Base-by-base conservation (phyloP, 371 early-diverging fungal species). In the Mycotypha africana region DNA sequence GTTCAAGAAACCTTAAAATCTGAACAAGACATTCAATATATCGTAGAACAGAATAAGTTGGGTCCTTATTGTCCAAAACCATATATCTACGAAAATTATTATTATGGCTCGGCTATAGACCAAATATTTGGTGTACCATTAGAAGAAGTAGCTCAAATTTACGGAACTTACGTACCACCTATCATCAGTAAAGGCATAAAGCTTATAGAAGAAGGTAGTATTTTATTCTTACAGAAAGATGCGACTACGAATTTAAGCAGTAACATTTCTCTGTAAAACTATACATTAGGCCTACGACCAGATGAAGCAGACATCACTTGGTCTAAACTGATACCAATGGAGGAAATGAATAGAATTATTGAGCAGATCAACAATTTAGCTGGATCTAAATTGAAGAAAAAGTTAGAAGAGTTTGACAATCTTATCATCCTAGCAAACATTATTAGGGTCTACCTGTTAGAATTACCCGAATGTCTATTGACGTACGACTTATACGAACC, bases 1-100 rank as follows among this genome's bases (percentile, higher is more conserved):
- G 80, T 79, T 58, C 83, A 84, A 58, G 86, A 89, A 58, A 78
- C 86, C 6, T 47, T 89, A n/a, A 80, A 81, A 53, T 83, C 89
- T 12, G 74, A 81, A 30, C 79, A 84, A 44, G 88, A 87, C 45
- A 80, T 89, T 24, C 81, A 80, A 42, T 86, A 75, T 56, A 77
- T 81, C 40, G 78, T 89, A 22, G 84, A 89, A 45, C 84, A 85
- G 42, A 83, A 81, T 46, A 78, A 81, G 26, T 83, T 83, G 4
- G 83, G 85, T 4, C 66, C 78, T n/a, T 89, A 79, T 46, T 66
- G 75, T 6, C 89, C 89, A 26, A 74, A 74, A 30, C 83, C 88
- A 1, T 75, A 83, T 10, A 51, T 89, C 0, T 89, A 82, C 56
- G 74, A 79, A 16, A 83, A 82, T 45, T 78, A 74, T 38, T 80